Evolutionary conservation across 2,329 filamentous ascomycete genomes (phyloP), one percentile per base, ranked within the genome.

Genomic region (Fusarium pseudoanthophilum): DNA sequence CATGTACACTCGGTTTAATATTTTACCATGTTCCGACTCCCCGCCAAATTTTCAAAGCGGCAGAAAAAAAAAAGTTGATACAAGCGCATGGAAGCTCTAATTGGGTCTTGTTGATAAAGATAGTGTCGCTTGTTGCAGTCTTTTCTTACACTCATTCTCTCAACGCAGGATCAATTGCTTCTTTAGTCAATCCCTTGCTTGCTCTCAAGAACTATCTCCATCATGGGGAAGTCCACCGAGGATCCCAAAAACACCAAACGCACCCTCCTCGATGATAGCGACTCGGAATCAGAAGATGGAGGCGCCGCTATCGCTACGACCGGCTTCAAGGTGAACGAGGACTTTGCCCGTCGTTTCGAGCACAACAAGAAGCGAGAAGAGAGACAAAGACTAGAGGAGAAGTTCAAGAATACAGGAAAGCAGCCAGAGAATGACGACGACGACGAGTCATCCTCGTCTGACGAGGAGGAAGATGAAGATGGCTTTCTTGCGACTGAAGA

Each of bases 361-460:
- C 89, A 98, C 84, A 99, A 99, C 85, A 98, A 98, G 86, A 97
- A 97, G 85, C 90, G 95, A 65, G 95, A 97, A 80, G 96, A 99
- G 81, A 85, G 91, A 72, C 92, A 95, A 21, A 88, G 89, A 79
- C 82, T 98, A 80, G 95, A 98, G 83, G 93, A 97, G 78, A 98
- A 97, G 83, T 94, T 92, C 82, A 85, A 85, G 75, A 82, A 87
- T 75, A 78, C 81, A 14, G 84, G 84, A 61, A 75, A 69, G 60
- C 83, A 69, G n/a, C 75, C 71, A 34, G 87, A 86, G 48, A 84
- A 34, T 15, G 32, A 84, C n/a, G 85, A 55, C 24, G 49, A 84
- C 39, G 80, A 83, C 42, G 88, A 90, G 20, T 88, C 89, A n/a
- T 92, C 91, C 7, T 92, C 92, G 4, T 92, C 90, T 7, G 91